Evolutionary conservation across 2,329 filamentous ascomycete species (phyloP).

Genomic region (Aspergillus thermomutatus): DNA sequence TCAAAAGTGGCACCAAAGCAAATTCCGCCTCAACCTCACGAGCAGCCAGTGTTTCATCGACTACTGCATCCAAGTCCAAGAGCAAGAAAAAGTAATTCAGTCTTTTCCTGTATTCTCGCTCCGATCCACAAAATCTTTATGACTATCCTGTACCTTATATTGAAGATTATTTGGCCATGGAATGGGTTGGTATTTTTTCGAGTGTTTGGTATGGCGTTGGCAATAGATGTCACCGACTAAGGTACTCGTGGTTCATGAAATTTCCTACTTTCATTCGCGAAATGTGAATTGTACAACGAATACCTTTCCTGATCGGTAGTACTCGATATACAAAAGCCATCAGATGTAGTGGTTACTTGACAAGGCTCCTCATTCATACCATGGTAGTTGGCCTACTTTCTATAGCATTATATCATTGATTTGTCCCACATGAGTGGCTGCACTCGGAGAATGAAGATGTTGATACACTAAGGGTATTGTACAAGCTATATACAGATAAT

Average conservation of each 20-base stretch:
- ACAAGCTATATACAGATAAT: background rate
- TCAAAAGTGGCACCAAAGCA: slow-evolving; percentile 73
- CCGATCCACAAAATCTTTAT: slow-evolving; percentile 5
- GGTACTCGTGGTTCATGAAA: slow-evolving; percentile 3
- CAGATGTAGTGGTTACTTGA: background rate
- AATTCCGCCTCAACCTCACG: slow-evolving; percentile 75
- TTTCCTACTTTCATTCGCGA: background rate
- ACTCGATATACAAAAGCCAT: background rate
- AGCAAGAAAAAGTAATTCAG: slow-evolving; percentile 47
- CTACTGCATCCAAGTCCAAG: slow-evolving; percentile 51
- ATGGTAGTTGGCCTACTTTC: background rate
- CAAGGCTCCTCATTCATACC: background rate
- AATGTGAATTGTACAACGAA: background rate
- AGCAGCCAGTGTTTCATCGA: slow-evolving; percentile 83
- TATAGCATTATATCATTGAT: background rate
- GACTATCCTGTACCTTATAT: slow-evolving; percentile 12
- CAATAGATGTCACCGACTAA: slow-evolving; percentile 15
- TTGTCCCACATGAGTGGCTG: background rate
- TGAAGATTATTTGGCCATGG: slow-evolving; percentile 9
- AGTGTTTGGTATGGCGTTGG: slow-evolving; percentile 20
- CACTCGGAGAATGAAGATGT: background rate
- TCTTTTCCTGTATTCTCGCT: slow-evolving; percentile 1
- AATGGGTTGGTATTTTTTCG: slow-evolving; percentile 11
- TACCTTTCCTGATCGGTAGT: background rate
- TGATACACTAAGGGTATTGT: background rate